These are phyloP conservation scores for Carex sylvatica DNA, from an alignment of 202 grass and related monocot species.

Conservation along the genomic window DNA sequence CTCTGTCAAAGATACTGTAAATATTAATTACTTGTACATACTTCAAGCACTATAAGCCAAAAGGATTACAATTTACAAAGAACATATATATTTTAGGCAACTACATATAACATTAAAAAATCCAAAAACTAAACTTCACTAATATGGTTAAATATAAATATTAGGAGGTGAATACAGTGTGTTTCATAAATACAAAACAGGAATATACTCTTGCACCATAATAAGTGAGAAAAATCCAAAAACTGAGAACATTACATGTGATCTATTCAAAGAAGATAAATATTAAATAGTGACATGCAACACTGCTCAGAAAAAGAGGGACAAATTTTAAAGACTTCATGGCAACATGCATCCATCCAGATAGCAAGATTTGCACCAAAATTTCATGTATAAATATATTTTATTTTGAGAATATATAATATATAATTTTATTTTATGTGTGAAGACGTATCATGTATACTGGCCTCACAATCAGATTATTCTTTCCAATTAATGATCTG, in stretches of 20 bases:
- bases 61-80: no score
- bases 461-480: background rate
- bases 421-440: background rate
- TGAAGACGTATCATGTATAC: background rate
- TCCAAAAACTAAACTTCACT: background rate
- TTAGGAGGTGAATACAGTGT: background rate
- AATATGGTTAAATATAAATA: background rate
- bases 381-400: background rate
- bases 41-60: no score
- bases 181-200: slow-evolving; percentile 18
- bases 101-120: background rate
- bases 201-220: slow-evolving; percentile 12
- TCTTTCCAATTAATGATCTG: background rate
- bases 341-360: background rate
- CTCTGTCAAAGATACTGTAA: no score
- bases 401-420: background rate
- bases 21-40: no score
- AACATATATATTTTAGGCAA: no score
- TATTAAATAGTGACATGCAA: background rate
- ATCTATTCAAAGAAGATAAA: background rate
- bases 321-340: slow-evolving; percentile 4
- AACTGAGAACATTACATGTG: slow-evolving; percentile 14
- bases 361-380: background rate
- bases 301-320: background rate
- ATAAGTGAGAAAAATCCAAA: slow-evolving; percentile 13